A percentile compares a stretch with the other conserved stretches of the same genome.
phyloP scores from a whole-genome alignment of 2,329 filamentous ascomycete genomes.

The Rhytidhysteron rufulum region DNA sequence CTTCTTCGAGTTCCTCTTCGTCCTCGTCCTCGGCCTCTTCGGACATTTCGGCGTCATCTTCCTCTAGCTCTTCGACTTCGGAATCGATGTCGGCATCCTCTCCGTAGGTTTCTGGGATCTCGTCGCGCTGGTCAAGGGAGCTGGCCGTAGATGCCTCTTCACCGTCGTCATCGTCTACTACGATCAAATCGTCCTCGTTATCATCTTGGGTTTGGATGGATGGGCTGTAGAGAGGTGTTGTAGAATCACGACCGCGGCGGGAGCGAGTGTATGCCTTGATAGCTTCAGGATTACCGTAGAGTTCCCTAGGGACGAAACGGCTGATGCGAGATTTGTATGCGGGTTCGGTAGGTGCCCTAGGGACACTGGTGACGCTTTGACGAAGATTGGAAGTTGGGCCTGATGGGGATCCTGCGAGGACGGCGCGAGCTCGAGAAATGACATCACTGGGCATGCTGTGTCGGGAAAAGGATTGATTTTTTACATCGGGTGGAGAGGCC shows the following conservation, averaged over 20 bases:
- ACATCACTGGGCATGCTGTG: too few species aligned
- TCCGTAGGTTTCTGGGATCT: constrained; percentile 1
- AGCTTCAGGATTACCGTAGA: constrained; percentile 32
- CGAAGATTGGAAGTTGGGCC: neutral
- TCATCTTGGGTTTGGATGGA: neutral
- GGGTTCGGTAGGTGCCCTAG: constrained; percentile 6
- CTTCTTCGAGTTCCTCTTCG: constrained; percentile 12
- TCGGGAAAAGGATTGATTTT: too few species aligned
- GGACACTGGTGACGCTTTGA: neutral
- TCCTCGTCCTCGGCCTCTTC: constrained; percentile 7
- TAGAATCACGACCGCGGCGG: neutral
- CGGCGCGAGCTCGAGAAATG: neutral
- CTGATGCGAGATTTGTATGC: constrained; percentile 29
- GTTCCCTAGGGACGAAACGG: constrained; percentile 32
- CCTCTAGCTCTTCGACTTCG: neutral
- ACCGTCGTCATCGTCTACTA: neutral
- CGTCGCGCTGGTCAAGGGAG: neutral
- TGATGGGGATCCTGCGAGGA: neutral
- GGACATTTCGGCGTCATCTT: constrained; percentile 4
- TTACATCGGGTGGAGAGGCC: neutral
- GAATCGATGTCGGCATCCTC: constrained; percentile 1
- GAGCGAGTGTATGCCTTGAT: neutral
- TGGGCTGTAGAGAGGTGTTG: neutral
- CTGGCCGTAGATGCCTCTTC: neutral
- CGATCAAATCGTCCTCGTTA: neutral